Evolutionary conservation across 2,329 filamentous ascomycete species (phyloP).

Genomic region (Sphaerostilbella broomeana): DNA sequence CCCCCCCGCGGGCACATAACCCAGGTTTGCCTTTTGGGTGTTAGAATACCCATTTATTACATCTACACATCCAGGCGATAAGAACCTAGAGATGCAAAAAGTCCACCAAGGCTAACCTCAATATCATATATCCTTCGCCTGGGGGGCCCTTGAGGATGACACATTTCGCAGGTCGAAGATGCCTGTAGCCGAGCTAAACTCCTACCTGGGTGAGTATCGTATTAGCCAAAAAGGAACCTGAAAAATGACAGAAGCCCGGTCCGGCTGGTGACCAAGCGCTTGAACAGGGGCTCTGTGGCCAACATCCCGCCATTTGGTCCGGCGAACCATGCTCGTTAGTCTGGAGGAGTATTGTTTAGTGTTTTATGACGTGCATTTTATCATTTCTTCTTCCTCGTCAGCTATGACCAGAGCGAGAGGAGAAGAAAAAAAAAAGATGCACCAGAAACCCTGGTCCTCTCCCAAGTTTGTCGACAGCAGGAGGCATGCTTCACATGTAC

Average conservation of each 20-base stretch:
- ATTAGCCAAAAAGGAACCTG: too few species aligned
- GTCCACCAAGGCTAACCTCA: too few species aligned
- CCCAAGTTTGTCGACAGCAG: not conserved
- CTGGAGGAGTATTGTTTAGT: constrained; percentile 1
- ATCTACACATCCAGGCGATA: too few species aligned
- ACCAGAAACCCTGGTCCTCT: not conserved
- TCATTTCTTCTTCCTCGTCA: not conserved
- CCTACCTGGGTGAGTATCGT: too few species aligned
- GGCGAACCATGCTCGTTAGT: constrained; percentile 3
- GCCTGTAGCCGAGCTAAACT: too few species aligned
- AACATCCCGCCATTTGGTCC: constrained; percentile 3
- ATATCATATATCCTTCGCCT: too few species aligned
- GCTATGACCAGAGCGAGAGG: not conserved
- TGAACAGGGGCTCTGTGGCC: constrained; percentile 3
- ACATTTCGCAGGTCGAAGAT: too few species aligned
- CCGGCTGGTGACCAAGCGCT: not conserved
- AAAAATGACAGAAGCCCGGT: constrained; percentile 1
- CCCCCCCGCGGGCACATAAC: too few species aligned
- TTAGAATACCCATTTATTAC: too few species aligned
- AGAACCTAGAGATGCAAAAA: too few species aligned
- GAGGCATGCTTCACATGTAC: constrained; percentile 2
- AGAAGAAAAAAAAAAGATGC: constrained; percentile 6
- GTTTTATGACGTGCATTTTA: constrained; percentile 7
- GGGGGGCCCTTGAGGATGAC: too few species aligned
- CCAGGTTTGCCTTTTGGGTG: too few species aligned